Percentiles rank a stretch among this genome's conserved stretches.
These are phyloP conservation scores for Microascus cirrosus DNA, from an alignment of 2,329 filamentous ascomycete genomes.

Conservation along the genomic window DNA sequence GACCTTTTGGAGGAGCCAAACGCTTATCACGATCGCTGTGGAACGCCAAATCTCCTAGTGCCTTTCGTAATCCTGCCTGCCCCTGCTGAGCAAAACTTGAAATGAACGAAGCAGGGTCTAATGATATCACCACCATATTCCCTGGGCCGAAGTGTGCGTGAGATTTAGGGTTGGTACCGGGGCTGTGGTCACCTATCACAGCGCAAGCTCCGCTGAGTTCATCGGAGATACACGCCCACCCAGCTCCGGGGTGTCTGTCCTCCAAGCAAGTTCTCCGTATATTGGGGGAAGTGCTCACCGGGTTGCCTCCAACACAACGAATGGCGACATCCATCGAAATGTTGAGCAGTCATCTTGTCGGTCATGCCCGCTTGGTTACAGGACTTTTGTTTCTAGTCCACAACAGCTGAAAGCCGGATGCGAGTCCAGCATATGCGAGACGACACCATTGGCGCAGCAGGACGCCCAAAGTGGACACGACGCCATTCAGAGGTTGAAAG, in stretches of 20 bases:
- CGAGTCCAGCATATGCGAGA: not conserved
- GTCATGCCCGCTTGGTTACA: not conserved
- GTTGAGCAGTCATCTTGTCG: not conserved
- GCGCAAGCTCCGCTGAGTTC: not conserved
- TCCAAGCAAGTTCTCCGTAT: not conserved
- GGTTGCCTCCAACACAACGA: not conserved
- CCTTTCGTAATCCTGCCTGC: not conserved
- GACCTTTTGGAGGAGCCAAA: not conserved
- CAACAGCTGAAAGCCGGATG: not conserved
- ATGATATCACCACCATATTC: not conserved
- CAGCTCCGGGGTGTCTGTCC: not conserved
- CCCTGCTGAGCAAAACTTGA: not conserved
- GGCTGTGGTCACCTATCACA: not conserved
- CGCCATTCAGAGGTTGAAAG: not conserved
- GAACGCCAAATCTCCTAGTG: not conserved
- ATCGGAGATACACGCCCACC: not conserved
- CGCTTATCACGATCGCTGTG: not conserved
- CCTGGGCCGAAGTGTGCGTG: not conserved
- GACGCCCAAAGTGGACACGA: not conserved
- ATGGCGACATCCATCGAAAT: not conserved
- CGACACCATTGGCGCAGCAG: not conserved
- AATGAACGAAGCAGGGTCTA: not conserved
- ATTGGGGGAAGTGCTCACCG: no score
- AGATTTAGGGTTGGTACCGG: not conserved
- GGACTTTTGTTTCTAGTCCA: not conserved